These are phyloP conservation scores for Phytophthora syringae DNA, from an alignment of 352 stramenopile genomes.

Conservation along the genomic window DNA sequence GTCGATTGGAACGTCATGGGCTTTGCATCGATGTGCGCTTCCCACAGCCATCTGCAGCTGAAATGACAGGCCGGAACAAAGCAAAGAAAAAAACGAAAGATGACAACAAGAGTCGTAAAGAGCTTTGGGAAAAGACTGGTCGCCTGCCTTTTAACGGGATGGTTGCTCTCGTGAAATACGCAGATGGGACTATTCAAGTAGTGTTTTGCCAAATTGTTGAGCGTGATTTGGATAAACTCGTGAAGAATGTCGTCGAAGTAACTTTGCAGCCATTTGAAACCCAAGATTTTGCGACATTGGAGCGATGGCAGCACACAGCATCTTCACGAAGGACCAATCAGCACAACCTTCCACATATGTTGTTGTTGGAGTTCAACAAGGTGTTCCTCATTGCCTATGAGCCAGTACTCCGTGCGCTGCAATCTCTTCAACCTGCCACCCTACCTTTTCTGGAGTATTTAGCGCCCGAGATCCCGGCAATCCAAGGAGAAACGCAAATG, in stretches of 20 bases:
- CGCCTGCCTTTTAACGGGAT: constrained; percentile 41
- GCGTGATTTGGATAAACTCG: constrained; percentile 32
- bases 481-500: constrained; percentile 21
- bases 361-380: constrained; percentile 60
- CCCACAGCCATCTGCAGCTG: constrained; percentile 26
- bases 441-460: constrained; percentile 53
- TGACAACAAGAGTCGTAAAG: constrained; percentile 24
- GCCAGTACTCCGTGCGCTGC: constrained; percentile 52
- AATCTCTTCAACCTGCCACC: constrained; percentile 29
- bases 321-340: constrained; percentile 4
- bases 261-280: constrained; percentile 45
- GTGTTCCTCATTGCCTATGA: constrained; percentile 61
- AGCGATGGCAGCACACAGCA: constrained; percentile 19
- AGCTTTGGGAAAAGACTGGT: constrained; percentile 44
- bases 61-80: constrained; percentile 24
- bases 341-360: constrained; percentile 18
- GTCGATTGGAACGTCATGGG: constrained; percentile 30
- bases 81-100: constrained; percentile 18
- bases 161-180: constrained; percentile 40
- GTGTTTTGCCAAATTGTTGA: constrained; percentile 49
- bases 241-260: constrained; percentile 38
- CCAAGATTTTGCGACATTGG: constrained; percentile 31
- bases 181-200: constrained; percentile 18
- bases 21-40: constrained; percentile 43
- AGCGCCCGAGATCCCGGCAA: constrained; percentile 21